Conservation (phyloP, 2,329 filamentous ascomycete genomes). For the Clathrospora elynae region DNA sequence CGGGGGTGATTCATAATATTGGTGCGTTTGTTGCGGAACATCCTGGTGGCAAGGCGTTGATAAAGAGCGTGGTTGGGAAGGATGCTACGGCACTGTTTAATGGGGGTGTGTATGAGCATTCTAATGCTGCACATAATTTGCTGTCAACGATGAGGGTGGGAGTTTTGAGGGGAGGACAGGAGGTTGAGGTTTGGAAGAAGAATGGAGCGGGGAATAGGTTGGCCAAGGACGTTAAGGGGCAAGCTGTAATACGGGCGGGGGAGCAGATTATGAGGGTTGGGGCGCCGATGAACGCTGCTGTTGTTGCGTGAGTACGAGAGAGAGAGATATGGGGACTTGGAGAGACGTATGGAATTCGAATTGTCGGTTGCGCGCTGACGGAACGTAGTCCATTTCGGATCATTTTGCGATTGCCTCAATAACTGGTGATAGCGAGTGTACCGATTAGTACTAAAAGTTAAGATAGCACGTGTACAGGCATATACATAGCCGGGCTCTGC, state of each 20-base stretch:
- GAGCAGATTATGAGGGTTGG: slow-evolving; percentile 79
- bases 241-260: slow-evolving; percentile 74
- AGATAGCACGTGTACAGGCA: too few relatives aligned
- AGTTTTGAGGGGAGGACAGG: slow-evolving; percentile 46
- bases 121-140: slow-evolving; percentile 49
- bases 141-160: slow-evolving; percentile 49
- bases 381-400: too few relatives aligned
- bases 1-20: slow-evolving; percentile 49
- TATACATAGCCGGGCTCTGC: too few relatives aligned
- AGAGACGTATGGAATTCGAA: too few relatives aligned
- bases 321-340: too few relatives aligned
- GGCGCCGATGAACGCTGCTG: slow-evolving; percentile 76
- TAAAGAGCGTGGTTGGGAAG: slow-evolving; percentile 44
- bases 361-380: too few relatives aligned
- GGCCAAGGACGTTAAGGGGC: slow-evolving; percentile 77
- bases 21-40: slow-evolving; percentile 46
- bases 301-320: slow-evolving; percentile 76
- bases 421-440: too few relatives aligned
- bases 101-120: slow-evolving; percentile 49
- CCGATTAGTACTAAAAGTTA: too few relatives aligned
- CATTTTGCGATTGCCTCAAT: too few relatives aligned
- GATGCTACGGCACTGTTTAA: slow-evolving; percentile 50
- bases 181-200: slow-evolving; percentile 50
- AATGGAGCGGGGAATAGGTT: slow-evolving; percentile 37
- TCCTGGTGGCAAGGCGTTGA: slow-evolving; percentile 47